Base-by-base conservation (phyloP, 495 filamentous ascomycete species). In the Venustampulla echinocandica region DNA sequence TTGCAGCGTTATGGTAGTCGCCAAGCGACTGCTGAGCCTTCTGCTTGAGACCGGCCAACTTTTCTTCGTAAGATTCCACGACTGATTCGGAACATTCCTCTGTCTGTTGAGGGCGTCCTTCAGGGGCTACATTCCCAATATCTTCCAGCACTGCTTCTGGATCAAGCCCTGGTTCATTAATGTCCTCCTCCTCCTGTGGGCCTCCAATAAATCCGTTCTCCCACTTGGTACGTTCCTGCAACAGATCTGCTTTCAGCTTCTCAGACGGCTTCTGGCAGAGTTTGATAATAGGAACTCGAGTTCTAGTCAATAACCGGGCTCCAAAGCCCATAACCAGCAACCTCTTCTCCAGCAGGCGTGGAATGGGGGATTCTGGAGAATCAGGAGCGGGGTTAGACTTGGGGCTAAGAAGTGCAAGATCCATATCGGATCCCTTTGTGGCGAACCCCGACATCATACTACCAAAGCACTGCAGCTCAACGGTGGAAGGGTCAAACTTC, bases 271-370 rank as follows among this genome's bases (percentile, higher is more conserved):
- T 75, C 57, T 88, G 74, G 62, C 83, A 88, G 23, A 93, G 64
- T 53, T 87, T 87, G 56, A 93, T 79, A 46, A 92, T 90, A 18
- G 87, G 87, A 22, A 89, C 79, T 50, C 85, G 73, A 6, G 87
- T 88, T 27, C 70, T 72, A 17, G 81, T 79, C 6, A 90, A 70
- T 6, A 90, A 62, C 1, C 81, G 70, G 17, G 81, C 84, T 30
- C 82, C 82, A 47, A 78, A 77, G 0, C 82, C 84, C 24, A 69
- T 53, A 3, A 84, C 69, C n/a, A 88, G 68, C n/a, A 92, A 68
- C 1, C 69, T 69, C 52, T 76, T 82, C 56, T 87, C 82, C 9
- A 90, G 53, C 13, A 84, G 47, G 28, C 81, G 68, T 15, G 83
- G 81, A 35, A 81, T 75, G 1, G 71, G 66, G 23, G 76, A 79